A percentile compares a stretch with the other conserved stretches of the same genome.
phyloP scores from a whole-genome alignment of 1,284 basidiomycete genomes.

The Jaminaea rosea region DNA sequence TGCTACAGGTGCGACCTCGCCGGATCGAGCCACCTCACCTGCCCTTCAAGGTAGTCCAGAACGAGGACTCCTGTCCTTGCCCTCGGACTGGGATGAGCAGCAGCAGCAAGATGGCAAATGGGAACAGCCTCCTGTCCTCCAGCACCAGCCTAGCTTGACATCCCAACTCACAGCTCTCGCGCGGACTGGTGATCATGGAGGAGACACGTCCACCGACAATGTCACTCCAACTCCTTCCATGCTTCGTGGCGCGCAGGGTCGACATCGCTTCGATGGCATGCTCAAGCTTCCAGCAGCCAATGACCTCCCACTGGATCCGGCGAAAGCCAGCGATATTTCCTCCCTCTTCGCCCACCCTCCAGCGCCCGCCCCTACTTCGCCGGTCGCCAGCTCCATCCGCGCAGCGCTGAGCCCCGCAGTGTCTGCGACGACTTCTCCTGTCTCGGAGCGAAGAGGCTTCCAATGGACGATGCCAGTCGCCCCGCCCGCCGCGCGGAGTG shows the following conservation, averaged over 20 bases:
- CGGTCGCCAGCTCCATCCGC: not conserved
- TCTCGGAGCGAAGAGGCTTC: not conserved
- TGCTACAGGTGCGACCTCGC: constrained; percentile 12
- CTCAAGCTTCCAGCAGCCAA: constrained; percentile 40
- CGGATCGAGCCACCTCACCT: constrained; percentile 1
- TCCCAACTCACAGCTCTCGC: too few species aligned
- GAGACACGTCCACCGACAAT: too few species aligned
- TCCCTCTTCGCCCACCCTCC: constrained; percentile 37
- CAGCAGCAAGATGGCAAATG: not conserved
- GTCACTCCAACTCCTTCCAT: too few species aligned
- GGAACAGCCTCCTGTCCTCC: too few species aligned
- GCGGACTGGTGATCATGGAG: too few species aligned
- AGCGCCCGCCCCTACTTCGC: constrained; percentile 6
- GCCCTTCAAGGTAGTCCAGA: not conserved
- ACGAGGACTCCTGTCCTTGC: not conserved
- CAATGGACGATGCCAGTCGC: too few species aligned
- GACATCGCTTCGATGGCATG: too few species aligned
- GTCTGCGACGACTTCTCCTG: not conserved
- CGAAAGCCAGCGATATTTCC: constrained; percentile 28
- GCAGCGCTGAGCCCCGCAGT: not conserved
- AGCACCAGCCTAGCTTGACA: too few species aligned
- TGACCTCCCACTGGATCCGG: constrained; percentile 35
- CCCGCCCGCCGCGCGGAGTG: too few species aligned
- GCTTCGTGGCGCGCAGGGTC: too few species aligned
- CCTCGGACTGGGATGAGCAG: constrained; percentile 2